Percentiles rank a stretch among this genome's conserved stretches.
phyloP scores from a whole-genome alignment of 257 asterid genomes.

The Paraleonurus japonicus region DNA sequence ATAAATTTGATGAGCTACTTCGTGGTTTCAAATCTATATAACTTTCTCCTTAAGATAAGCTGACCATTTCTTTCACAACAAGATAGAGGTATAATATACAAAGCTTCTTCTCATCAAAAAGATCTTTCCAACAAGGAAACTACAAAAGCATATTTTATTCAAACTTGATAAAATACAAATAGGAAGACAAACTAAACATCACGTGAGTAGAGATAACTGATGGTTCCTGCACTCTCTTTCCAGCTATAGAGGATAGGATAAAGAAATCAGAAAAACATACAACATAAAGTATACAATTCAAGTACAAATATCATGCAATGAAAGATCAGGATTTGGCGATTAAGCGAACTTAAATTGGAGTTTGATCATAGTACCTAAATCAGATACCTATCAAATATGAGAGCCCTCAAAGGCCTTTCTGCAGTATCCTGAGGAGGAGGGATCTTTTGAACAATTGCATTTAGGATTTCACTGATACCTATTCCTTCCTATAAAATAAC shows the following conservation, averaged over 20 bases:
- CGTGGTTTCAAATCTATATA: not conserved
- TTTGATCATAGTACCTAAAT: constrained; percentile 52
- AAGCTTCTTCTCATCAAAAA: not conserved
- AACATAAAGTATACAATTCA: constrained; percentile 5
- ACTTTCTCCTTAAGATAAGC: not conserved
- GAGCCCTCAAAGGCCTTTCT: constrained; percentile 87
- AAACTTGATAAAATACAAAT: constrained; percentile 1
- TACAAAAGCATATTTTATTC: not conserved
- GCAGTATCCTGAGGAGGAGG: constrained; percentile 84
- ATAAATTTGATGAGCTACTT: not conserved
- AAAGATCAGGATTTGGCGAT: not conserved
- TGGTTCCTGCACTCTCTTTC: constrained; percentile 13
- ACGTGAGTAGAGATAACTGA: not conserved
- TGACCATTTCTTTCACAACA: constrained; percentile 9
- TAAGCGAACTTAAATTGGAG: constrained; percentile 31
- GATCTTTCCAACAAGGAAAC: not conserved
- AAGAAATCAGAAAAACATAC: not conserved
- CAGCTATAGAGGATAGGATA: constrained; percentile 4
- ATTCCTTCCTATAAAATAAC: constrained; percentile 74
- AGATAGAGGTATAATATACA: not conserved
- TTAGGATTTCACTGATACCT: constrained; percentile 76
- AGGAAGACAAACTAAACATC: not conserved
- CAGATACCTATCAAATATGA: constrained; percentile 95
- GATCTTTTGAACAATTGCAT: constrained; percentile 80
- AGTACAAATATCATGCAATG: not conserved